Percentiles rank a stretch among this genome's conserved stretches.
Evolutionary conservation across 495 filamentous ascomycete species (phyloP).

Genomic region (Rostrohypoxylon terebratum): DNA sequence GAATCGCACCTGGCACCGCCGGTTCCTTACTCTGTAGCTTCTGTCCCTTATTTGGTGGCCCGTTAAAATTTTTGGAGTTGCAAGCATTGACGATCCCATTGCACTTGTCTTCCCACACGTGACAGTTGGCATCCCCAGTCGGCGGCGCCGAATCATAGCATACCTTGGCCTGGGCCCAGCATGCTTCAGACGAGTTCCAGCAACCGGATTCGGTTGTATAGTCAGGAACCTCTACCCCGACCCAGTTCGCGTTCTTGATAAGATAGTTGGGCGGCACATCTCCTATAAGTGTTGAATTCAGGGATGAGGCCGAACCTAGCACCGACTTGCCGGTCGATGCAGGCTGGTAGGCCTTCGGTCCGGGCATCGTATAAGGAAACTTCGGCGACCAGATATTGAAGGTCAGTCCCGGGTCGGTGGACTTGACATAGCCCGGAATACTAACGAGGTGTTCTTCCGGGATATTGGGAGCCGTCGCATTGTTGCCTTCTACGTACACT

Average conservation of each 20-base stretch:
- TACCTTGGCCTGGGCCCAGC: conserved; percentile 66
- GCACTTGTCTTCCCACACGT: conserved; percentile 71
- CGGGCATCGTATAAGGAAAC: conserved; percentile 67
- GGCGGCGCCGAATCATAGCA: conserved; percentile 70
- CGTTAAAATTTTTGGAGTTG: conserved; percentile 59
- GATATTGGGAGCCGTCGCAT: conserved; percentile 50
- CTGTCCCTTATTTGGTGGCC: conserved; percentile 69
- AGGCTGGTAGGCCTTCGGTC: conserved; percentile 65
- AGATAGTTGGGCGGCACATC: conserved; percentile 65
- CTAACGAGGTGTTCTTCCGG: conserved; percentile 60
- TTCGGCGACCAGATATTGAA: conserved; percentile 70
- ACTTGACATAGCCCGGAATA: conserved; percentile 73
- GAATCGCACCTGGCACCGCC: conserved; percentile 34
- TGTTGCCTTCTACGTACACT: conserved; percentile 67
- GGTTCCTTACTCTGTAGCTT: conserved; percentile 48
- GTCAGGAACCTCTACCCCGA: conserved; percentile 65
- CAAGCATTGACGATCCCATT: conserved; percentile 62
- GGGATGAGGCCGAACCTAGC: conserved; percentile 4
- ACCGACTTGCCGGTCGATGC: conserved; percentile 17
- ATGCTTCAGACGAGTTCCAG: conserved; percentile 64
- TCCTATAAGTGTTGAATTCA: conserved; percentile 51
- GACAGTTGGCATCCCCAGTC: conserved; percentile 68
- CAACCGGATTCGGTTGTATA: conserved; percentile 69
- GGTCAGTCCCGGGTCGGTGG: conserved; percentile 63
- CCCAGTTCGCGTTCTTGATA: conserved; percentile 78